phyloP scores from a whole-genome alignment of 2,329 filamentous ascomycete genomes.

The Neocatenulostroma microsporum region DNA sequence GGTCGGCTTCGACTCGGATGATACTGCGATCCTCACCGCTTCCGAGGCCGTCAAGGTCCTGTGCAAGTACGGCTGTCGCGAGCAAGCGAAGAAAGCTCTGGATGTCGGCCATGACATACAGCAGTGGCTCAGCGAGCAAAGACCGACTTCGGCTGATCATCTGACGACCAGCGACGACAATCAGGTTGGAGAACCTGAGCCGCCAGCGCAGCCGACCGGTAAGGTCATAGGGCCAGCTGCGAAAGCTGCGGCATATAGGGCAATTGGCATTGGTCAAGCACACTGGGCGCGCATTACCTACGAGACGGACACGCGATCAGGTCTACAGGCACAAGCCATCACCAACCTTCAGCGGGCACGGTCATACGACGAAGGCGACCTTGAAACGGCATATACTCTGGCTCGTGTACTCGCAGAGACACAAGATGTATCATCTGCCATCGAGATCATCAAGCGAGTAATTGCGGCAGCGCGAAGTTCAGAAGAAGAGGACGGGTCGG shows the following conservation, averaged over 20 bases:
- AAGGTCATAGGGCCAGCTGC: conserved; percentile 49
- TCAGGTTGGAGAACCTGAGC: conserved; percentile 18
- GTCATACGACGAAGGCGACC: conserved; percentile 42
- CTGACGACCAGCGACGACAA: conserved; percentile 16
- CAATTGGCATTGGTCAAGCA: conserved; percentile 76
- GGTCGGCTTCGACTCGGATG: conserved; percentile 67
- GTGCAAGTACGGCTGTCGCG: conserved; percentile 68
- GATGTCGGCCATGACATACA: conserved; percentile 64
- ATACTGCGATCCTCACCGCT: conserved; percentile 66
- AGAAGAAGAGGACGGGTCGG: conserved; percentile 12
- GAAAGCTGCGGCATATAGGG: conserved; percentile 67
- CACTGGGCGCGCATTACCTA: conserved; percentile 80
- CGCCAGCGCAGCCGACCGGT: not conserved
- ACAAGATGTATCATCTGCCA: conserved; percentile 68
- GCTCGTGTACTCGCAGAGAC: conserved; percentile 82
- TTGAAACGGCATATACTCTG: conserved; percentile 72
- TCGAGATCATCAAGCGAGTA: conserved; percentile 72
- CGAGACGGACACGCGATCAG: conserved; percentile 60
- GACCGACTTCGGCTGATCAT: conserved; percentile 22
- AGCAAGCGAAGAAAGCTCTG: conserved; percentile 71
- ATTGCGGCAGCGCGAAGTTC: conserved; percentile 41
- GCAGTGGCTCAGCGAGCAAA: conserved; percentile 61
- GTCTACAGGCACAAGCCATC: conserved; percentile 70
- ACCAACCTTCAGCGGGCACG: conserved; percentile 57
- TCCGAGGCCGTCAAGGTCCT: conserved; percentile 72